phyloP scores from a whole-genome alignment of 2,329 filamentous ascomycete genomes.

The Xylariales sp. region DNA sequence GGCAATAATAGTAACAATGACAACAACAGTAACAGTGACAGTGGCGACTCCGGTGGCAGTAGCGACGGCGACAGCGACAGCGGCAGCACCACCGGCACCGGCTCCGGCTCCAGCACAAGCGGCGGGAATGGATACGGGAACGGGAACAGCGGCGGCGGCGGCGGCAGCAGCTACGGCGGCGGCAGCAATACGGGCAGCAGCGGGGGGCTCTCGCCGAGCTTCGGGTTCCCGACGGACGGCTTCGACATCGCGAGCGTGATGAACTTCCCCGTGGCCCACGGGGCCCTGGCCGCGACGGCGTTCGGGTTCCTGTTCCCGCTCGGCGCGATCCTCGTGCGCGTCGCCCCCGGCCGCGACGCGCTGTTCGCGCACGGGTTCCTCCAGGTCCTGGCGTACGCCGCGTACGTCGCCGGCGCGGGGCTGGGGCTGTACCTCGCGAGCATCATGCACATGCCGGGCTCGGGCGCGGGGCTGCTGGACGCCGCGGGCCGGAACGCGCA shows the following conservation, averaged over 20 bases:
- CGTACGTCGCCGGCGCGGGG: constrained; percentile 55
- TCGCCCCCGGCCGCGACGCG: constrained; percentile 52
- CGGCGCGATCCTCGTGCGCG: constrained; percentile 57
- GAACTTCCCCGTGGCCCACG: constrained; percentile 54
- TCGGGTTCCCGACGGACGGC: constrained; percentile 28
- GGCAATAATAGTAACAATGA: constrained; percentile 1
- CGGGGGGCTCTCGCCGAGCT: constrained; percentile 6
- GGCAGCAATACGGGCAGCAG: background rate
- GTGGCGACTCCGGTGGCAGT: background rate
- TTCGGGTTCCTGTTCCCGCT: constrained; percentile 59
- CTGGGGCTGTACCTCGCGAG: constrained; percentile 57
- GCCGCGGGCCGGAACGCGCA: constrained; percentile 54
- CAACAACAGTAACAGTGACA: background rate
- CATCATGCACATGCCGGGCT: constrained; percentile 46
- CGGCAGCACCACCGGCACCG: background rate
- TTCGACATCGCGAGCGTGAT: constrained; percentile 48
- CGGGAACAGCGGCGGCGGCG: background rate
- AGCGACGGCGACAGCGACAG: background rate
- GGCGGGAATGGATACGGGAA: background rate
- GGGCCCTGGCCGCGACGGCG: constrained; percentile 55
- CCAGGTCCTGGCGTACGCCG: constrained; percentile 53
- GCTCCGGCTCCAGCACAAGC: background rate
- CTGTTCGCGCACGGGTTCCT: constrained; percentile 55
- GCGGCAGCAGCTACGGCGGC: constrained; percentile 1
- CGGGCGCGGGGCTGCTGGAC: constrained; percentile 44